Percentiles rank a stretch among this genome's conserved stretches.
Evolutionary conservation across 371 early-diverging fungal genomes (phyloP).

Genomic region (Mortierella polycephala): DNA sequence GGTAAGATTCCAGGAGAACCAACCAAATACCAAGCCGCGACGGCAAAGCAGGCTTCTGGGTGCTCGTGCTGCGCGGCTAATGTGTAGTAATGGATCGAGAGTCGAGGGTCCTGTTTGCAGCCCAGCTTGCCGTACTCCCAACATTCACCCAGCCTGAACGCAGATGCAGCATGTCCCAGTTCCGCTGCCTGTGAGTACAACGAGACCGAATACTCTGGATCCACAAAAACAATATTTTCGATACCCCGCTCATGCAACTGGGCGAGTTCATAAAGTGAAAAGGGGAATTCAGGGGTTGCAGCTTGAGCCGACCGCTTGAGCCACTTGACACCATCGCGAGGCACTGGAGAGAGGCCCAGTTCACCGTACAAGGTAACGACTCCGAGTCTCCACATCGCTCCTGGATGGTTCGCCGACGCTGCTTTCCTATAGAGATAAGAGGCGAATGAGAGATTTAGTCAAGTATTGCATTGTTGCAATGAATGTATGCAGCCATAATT

Average conservation of each 20-base stretch:
- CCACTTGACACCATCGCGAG: conserved; percentile 86
- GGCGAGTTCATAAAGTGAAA: conserved; percentile 84
- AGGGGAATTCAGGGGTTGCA: conserved; percentile 79
- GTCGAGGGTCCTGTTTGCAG: conserved; percentile 71
- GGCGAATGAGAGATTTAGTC: background rate
- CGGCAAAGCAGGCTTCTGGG: conserved; percentile 88
- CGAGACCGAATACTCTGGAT: conserved; percentile 78
- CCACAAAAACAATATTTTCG: conserved; percentile 76
- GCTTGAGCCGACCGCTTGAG: conserved; percentile 81
- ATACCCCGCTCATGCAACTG: conserved; percentile 79
- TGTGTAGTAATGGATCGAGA: conserved; percentile 78
- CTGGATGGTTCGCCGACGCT: conserved; percentile 76
- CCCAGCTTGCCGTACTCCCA: conserved; percentile 84
- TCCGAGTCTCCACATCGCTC: conserved; percentile 80
- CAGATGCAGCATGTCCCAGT: conserved; percentile 81
- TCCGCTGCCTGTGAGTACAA: conserved; percentile 80
- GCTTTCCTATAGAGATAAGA: conserved; percentile 65
- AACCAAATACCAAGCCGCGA: conserved; percentile 92
- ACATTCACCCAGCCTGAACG: conserved; percentile 81
- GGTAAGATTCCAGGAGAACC: conserved; percentile 81
- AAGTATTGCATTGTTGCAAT: too few species aligned
- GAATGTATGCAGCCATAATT: too few species aligned
- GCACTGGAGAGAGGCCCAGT: conserved; percentile 67
- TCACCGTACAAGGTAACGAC: conserved; percentile 80
- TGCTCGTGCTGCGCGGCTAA: conserved; percentile 92